phyloP scores from a whole-genome alignment of 345 rosid species.

The Barbarea vulgaris region DNA sequence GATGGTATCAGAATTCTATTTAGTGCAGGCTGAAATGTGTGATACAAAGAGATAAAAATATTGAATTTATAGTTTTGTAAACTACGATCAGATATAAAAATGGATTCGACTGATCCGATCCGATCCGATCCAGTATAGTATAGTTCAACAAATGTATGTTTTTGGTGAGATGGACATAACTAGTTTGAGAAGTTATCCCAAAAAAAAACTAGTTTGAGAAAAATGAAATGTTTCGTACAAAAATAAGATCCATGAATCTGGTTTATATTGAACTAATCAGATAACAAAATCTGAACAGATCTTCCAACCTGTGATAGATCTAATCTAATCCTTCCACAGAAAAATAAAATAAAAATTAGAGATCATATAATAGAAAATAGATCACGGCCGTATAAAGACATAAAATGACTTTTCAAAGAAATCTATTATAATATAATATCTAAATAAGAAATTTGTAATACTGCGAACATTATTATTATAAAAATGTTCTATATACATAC shows the following conservation, averaged over 20 bases:
- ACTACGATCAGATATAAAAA: neutral
- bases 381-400: constrained; percentile 38
- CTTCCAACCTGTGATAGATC: constrained; percentile 42
- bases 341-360: neutral
- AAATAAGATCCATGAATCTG: constrained; percentile 17
- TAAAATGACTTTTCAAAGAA: constrained; percentile 34
- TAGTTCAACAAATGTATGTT: neutral
- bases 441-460: constrained; percentile 4
- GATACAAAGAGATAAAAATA: neutral
- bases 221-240: neutral
- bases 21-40: neutral
- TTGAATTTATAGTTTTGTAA: neutral
- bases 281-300: constrained; percentile 40
- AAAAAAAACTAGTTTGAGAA: constrained; percentile 1
- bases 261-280: constrained; percentile 27
- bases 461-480: constrained; percentile 10
- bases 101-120: neutral
- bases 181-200: constrained; percentile 6
- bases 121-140: neutral
- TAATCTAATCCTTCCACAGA: constrained; percentile 32
- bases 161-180: neutral
- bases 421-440: neutral
- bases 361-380: constrained; percentile 5
- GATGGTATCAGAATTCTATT: neutral
- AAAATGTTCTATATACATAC: neutral